A percentile compares a stretch with the other conserved stretches of the same genome.
Conservation (phyloP, 306 rosid species). For the Lathyrus tuberosus region DNA sequence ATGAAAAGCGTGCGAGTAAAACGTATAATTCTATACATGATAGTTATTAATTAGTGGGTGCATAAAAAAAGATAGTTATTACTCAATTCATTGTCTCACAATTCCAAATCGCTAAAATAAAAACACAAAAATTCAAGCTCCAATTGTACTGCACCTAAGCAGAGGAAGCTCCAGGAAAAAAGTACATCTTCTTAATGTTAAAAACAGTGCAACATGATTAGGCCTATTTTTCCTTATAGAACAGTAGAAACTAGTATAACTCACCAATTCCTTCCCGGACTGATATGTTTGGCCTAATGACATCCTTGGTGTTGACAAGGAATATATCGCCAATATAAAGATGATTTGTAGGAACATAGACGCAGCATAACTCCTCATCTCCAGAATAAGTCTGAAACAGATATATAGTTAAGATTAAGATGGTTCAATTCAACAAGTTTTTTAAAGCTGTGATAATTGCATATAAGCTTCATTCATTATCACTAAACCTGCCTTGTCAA, state of each 20-base stretch:
- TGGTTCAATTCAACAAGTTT: conserved; percentile 22
- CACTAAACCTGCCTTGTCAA: conserved; percentile 22
- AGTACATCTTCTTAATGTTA: conserved; percentile 16
- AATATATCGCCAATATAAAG: conserved; percentile 94
- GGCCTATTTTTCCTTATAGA: conserved; percentile 22
- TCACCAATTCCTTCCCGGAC: conserved; percentile 99
- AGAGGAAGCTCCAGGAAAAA: conserved; percentile 14
- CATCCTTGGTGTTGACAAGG: conserved; percentile 79
- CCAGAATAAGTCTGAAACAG: conserved; percentile 74
- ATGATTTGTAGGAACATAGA: conserved; percentile 97
- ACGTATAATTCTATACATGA: conserved; percentile 1
- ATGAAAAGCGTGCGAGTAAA: conserved; percentile 8
- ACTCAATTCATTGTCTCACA: not conserved
- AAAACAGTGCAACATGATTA: conserved; percentile 6
- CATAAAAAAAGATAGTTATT: not conserved
- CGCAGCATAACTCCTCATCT: conserved; percentile 93
- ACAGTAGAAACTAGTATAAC: conserved; percentile 40
- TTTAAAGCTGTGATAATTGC: conserved; percentile 9
- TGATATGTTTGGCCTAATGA: conserved; percentile 87
- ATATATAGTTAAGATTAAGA: conserved; percentile 26
- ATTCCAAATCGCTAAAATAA: conserved; percentile 21
- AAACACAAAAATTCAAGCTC: not conserved
- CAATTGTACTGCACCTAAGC: conserved; percentile 19
- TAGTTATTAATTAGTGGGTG: not conserved
- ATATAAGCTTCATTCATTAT: conserved; percentile 25